Base-by-base conservation (phyloP, 1,139 yeast genomes). In the Protomyces pachydermus region DNA sequence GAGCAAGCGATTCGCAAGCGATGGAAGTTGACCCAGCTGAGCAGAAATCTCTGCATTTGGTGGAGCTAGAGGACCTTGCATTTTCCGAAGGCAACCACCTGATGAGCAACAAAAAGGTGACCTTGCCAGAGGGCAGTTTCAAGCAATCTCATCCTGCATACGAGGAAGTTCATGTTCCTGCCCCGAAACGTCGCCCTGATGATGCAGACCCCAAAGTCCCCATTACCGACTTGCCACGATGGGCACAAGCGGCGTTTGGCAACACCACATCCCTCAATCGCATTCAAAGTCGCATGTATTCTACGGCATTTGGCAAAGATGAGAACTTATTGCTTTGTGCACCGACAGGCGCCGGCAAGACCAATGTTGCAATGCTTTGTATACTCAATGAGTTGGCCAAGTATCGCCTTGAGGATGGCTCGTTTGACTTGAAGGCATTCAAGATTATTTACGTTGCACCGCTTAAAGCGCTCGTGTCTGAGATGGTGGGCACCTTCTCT, bases 271-370 rank as follows among this genome's bases (percentile, higher is more conserved):
- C 88, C 72, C 81, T 95, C 69, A 95, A 95, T 73, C 78, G 88
- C 57, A 84, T 93, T 25, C 99, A 95, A 74, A 88, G 96, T 1
- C 83, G 82, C 68, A 91, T 91, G 0, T 90, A 77, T 69, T 95
- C 96, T 1, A 75, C 78, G 45, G 97, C 96, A 0, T 89, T 91
- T 70, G 74, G 81, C 9, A 76, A 82, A 0, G 95, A 88, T 71
- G 82, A 82, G 18, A 93, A 91, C 70, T 73, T 93, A 57, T 77
- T 93, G 23, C 78, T 93, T 69, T 91, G 98, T 81, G 98, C 98
- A 0, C 98, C 98, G 2, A 93, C 98, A 0, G 98, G 98, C 76
- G 97, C 97, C 2, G 98, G 98, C 77, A 93, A 93, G 74, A 93
- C 98, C 14, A 93, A 93, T 74, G 96, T 91, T 39, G 98, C 98